Evolutionary conservation across 1,284 basidiomycete species (phyloP).

Genomic region (Boletellus deceptivus): DNA sequence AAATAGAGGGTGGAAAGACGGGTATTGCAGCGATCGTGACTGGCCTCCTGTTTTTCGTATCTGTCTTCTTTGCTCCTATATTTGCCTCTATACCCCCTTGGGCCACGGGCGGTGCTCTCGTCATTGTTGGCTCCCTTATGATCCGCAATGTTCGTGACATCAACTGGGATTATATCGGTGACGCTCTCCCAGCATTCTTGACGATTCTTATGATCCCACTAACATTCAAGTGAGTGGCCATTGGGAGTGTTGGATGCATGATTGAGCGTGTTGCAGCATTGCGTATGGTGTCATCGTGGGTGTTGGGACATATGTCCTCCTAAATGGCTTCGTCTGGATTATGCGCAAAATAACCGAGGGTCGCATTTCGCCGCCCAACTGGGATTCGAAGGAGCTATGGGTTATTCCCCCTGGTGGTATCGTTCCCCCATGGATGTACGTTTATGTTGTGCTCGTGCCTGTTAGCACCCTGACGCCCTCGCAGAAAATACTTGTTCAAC

Average conservation of each 20-base stretch:
- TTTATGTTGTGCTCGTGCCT: not conserved
- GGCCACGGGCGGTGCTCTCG: conserved; percentile 86
- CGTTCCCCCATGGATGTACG: conserved; percentile 68
- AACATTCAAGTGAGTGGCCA: conserved; percentile 63
- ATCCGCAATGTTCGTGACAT: conserved; percentile 83
- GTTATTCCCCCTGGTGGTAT: conserved; percentile 66
- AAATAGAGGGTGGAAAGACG: conserved; percentile 81
- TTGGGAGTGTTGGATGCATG: not conserved
- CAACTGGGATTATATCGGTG: conserved; percentile 88
- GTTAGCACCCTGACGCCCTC: not conserved
- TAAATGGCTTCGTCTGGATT: conserved; percentile 72
- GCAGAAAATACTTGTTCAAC: conserved; percentile 24
- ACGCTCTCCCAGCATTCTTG: conserved; percentile 82
- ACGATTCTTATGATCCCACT: conserved; percentile 76
- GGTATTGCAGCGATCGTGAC: conserved; percentile 80
- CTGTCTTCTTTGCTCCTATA: conserved; percentile 87
- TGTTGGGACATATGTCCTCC: conserved; percentile 64
- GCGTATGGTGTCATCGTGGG: conserved; percentile 89
- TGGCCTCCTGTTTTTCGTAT: conserved; percentile 80
- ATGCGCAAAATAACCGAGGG: conserved; percentile 55
- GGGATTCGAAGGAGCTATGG: conserved; percentile 65
- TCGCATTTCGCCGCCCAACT: conserved; percentile 68
- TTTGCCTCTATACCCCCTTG: conserved; percentile 86
- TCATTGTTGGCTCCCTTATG: conserved; percentile 89
- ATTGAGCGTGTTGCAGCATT: conserved; percentile 55